phyloP scores from a whole-genome alignment of 2,329 filamentous ascomycete genomes.

The Elsinoe australis region DNA sequence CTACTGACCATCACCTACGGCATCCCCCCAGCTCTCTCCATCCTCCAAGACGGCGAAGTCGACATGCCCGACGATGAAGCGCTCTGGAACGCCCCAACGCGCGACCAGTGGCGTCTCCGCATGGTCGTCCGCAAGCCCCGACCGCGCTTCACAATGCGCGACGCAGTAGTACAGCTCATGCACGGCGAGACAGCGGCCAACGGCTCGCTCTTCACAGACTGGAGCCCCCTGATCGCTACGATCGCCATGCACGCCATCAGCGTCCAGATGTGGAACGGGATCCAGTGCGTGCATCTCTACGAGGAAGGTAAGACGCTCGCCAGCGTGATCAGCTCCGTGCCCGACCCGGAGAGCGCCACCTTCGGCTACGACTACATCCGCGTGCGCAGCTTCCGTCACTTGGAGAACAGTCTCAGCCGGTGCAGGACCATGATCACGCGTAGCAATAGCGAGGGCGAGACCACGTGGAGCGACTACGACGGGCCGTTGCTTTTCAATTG shows the following conservation, averaged over 20 bases:
- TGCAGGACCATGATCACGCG: slow-evolving; percentile 23
- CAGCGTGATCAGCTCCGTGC: not conserved
- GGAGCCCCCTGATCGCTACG: slow-evolving; percentile 28
- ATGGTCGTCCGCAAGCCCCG: slow-evolving; percentile 10
- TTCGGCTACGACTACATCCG: slow-evolving; percentile 14
- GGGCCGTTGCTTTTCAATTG: slow-evolving; percentile 32
- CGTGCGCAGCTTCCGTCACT: slow-evolving; percentile 20
- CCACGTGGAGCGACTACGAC: slow-evolving; percentile 25
- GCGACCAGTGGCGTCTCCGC: slow-evolving; percentile 20
- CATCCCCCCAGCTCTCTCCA: slow-evolving; percentile 29
- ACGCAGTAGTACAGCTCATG: slow-evolving; percentile 12
- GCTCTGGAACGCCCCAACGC: slow-evolving; percentile 28
- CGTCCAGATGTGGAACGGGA: slow-evolving; percentile 31
- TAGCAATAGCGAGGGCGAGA: slow-evolving; percentile 15
- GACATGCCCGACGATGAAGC: slow-evolving; percentile 30
- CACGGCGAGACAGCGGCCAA: slow-evolving; percentile 11
- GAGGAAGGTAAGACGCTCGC: slow-evolving; percentile 18
- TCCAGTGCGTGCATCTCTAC: slow-evolving; percentile 29
- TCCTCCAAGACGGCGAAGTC: slow-evolving; percentile 30
- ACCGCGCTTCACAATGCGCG: slow-evolving; percentile 15
- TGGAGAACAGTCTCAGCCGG: slow-evolving; percentile 24
- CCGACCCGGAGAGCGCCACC: not conserved
- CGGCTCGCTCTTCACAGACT: slow-evolving; percentile 14
- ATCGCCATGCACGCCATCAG: slow-evolving; percentile 33
- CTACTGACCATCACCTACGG: slow-evolving; percentile 30